A percentile compares a stretch with the other conserved stretches of the same genome.
These are phyloP conservation scores for Cyathus striatus DNA, from an alignment of 768 basidiomycete genomes.

Conservation along the genomic window DNA sequence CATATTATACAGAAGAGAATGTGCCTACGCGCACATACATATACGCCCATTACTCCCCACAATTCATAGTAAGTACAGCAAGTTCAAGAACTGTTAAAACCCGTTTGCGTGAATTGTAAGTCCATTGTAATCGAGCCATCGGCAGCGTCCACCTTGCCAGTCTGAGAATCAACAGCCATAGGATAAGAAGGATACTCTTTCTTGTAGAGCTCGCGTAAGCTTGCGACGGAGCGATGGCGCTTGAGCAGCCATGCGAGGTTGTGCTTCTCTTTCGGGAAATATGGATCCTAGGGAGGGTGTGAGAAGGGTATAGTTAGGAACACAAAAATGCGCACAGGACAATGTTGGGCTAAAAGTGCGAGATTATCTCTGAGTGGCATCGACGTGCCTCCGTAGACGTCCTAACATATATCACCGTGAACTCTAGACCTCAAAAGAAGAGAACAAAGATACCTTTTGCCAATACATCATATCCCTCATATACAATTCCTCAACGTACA, in stretches of 20 bases:
- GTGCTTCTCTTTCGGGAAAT: constrained; percentile 27
- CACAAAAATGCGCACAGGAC: constrained; percentile 19
- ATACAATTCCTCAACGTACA: constrained; percentile 29
- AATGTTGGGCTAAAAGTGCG: constrained; percentile 14
- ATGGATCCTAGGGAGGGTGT: constrained; percentile 26
- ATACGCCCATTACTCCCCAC: no score
- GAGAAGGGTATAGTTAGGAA: neutral
- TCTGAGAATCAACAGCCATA: no score
- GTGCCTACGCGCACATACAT: no score
- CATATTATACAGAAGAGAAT: no score
- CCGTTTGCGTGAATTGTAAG: no score
- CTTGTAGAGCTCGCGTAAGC: constrained; percentile 28
- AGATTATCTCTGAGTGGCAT: constrained; percentile 24
- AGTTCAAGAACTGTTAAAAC: no score
- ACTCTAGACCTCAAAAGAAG: no score
- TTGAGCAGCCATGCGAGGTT: constrained; percentile 34
- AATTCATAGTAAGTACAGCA: no score
- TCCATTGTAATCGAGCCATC: no score
- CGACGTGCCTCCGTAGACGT: constrained; percentile 23
- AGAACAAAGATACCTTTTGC: constrained; percentile 19
- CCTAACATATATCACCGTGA: no score
- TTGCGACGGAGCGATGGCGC: constrained; percentile 30
- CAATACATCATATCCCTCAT: constrained; percentile 27
- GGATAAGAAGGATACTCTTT: no score
- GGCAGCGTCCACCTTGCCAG: no score